Conservation (phyloP, 768 basidiomycete genomes). For the Suillus americanus region DNA sequence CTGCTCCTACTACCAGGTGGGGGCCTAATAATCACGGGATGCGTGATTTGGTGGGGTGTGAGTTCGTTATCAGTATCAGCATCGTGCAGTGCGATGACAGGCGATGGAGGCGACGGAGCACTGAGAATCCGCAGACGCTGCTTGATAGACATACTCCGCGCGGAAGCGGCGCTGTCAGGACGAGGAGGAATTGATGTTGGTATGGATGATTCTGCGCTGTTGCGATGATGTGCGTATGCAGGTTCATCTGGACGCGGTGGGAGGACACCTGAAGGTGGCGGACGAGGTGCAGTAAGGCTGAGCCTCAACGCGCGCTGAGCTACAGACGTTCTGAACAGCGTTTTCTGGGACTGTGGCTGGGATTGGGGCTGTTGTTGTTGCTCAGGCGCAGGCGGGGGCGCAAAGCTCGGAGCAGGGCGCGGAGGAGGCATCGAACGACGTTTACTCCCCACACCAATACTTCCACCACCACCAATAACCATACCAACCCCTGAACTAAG, state of each 20-base stretch:
- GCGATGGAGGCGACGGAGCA: constrained; percentile 43
- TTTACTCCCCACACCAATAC: constrained; percentile 34
- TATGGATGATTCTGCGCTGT: constrained; percentile 33
- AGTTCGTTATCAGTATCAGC: not conserved
- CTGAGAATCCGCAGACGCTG: constrained; percentile 70
- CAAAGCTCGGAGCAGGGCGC: constrained; percentile 68
- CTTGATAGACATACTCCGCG: constrained; percentile 45
- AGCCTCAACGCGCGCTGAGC: constrained; percentile 56
- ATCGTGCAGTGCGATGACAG: constrained; percentile 3
- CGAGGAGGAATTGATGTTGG: constrained; percentile 43
- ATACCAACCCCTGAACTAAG: not conserved
- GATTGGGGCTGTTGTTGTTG: constrained; percentile 19
- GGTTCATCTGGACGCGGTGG: constrained; percentile 70
- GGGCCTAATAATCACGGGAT: not conserved
- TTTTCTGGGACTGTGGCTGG: constrained; percentile 22
- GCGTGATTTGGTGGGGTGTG: constrained; percentile 13
- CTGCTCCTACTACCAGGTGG: constrained; percentile 1
- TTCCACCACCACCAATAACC: not conserved
- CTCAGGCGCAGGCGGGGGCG: constrained; percentile 66
- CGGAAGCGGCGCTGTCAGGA: constrained; percentile 19
- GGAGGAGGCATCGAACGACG: constrained; percentile 71
- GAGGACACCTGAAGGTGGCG: constrained; percentile 57
- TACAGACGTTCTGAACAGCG: constrained; percentile 53
- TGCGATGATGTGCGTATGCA: constrained; percentile 24
- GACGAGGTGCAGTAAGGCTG: constrained; percentile 62